Conservation (phyloP, 2,329 filamentous ascomycete genomes). For the Tolypocladium sp. region DNA sequence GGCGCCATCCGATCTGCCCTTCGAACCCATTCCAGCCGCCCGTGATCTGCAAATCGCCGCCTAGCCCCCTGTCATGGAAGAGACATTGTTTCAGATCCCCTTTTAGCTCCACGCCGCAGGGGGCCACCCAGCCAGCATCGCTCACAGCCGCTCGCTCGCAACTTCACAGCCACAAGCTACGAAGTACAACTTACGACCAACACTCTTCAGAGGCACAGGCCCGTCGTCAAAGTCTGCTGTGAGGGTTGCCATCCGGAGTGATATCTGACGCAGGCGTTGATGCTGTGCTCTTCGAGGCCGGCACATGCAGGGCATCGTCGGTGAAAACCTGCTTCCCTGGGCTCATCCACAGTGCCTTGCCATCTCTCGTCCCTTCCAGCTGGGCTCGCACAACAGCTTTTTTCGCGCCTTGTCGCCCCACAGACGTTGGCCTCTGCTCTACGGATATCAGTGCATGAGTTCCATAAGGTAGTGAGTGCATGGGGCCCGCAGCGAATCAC, state of each 20-base stretch:
- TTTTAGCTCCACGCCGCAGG: background rate
- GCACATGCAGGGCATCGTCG: background rate
- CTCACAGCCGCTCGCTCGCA: background rate
- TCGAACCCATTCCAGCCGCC: background rate
- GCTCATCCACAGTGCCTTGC: background rate
- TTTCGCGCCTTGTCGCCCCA: background rate
- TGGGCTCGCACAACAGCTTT: background rate
- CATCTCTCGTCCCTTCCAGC: background rate
- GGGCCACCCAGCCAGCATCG: background rate
- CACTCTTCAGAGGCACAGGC: background rate
- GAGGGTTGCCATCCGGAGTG: background rate
- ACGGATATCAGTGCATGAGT: background rate
- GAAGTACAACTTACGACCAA: no score
- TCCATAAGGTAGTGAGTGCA: no score
- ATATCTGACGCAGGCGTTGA: background rate
- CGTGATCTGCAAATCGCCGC: background rate
- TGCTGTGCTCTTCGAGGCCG: background rate
- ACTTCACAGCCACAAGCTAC: no score
- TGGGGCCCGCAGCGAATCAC: constrained; percentile 7
- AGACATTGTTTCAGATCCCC: background rate
- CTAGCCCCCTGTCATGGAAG: background rate
- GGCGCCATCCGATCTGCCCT: background rate
- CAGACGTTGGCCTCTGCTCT: background rate
- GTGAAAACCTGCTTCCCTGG: background rate
- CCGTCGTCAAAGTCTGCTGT: background rate